These are phyloP conservation scores for Fusarium chuoi DNA, from an alignment of 2,329 filamentous ascomycete species.

Conservation along the genomic window DNA sequence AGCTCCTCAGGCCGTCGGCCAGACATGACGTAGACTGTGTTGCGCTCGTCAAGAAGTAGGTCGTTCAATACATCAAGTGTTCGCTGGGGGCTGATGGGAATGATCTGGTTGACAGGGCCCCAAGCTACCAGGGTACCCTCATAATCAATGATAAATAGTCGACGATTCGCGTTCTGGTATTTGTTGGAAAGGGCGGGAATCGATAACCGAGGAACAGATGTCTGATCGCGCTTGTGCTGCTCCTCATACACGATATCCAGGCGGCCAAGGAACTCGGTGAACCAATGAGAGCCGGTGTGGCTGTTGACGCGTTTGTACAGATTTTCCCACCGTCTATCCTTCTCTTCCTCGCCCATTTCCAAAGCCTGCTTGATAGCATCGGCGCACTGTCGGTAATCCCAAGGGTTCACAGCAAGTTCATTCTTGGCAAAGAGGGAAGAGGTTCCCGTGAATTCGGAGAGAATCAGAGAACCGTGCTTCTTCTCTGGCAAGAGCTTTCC, in stretches of 20 bases:
- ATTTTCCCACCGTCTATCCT: conserved; percentile 76
- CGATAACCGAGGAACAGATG: conserved; percentile 86
- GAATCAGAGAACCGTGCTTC: conserved; percentile 87
- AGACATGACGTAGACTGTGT: conserved; percentile 94
- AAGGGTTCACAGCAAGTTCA: conserved; percentile 90
- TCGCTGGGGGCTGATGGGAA: conserved; percentile 84
- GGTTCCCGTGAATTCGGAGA: conserved; percentile 95
- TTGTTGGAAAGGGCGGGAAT: conserved; percentile 70
- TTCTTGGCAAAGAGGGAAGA: conserved; percentile 84
- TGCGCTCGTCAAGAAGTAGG: conserved; percentile 80
- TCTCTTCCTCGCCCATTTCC: conserved; percentile 82
- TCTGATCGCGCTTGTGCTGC: conserved; percentile 85
- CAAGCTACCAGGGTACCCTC: conserved; percentile 92
- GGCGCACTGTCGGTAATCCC: conserved; percentile 91
- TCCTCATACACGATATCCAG: conserved; percentile 83
- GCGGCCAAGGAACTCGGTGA: conserved; percentile 76
- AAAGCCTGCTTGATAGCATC: conserved; percentile 86
- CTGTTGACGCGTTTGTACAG: conserved; percentile 79
- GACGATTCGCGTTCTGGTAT: conserved; percentile 73
- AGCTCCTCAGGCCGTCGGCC: conserved; percentile 87
- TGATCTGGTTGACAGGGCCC: conserved; percentile 85
- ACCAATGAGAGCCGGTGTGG: conserved; percentile 89
- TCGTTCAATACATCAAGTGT: conserved; percentile 87
- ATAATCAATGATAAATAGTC: conserved; percentile 92
- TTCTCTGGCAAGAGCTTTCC: conserved; percentile 75